Evolutionary conservation across 1,284 basidiomycete species (phyloP), one percentile per base, ranked within the genome.

Genomic region (Phaffia rhodozyma): DNA sequence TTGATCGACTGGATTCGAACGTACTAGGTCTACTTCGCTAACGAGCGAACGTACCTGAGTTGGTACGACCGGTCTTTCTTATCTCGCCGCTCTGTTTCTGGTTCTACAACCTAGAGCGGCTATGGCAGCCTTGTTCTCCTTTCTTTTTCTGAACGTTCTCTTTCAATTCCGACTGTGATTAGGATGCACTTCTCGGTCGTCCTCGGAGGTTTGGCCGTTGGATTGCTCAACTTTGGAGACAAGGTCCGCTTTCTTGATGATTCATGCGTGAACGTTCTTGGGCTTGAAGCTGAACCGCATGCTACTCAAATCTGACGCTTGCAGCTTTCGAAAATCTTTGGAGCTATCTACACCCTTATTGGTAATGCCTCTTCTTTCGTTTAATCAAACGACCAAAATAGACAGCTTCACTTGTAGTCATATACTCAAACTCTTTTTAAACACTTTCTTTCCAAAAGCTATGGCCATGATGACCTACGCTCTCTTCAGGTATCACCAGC

Each of bases 381-480:
- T 30, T 23, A 13, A 21, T 11, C 27, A 5, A 23, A 21, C 51
- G 9, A 11, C 9, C 48, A 25, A 20, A n/a, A 20, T 18, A 11
- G 29, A 27, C 5, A 27, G 49, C 13, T 3, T 34, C 74, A 69
- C 70, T 56, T 38, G 5, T 18, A 52, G 43, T 32, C 57, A 34
- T 25, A 25, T 32, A 32, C 13, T 62, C 49, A 48, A 47, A 66
- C 58, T 66, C 60, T 63, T 60, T 25, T 38, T 21, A 23, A 11
- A 4, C 25, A 48, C 58, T 58, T 49, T 54, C 20, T 61, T 30
- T 30, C 6, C 16, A 7, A 9, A 38, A 60, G 93, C 94, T 51
- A 90, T 97, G 84, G 89, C 84, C 18, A 91, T 97, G 69, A 97
- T 97, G 94, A 75, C 91, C 38, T 97, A 97, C 75, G 94, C 96